Percentiles rank a stretch among this genome's conserved stretches.
Conservation (phyloP, 1,139 yeast genomes). For the Hansenula anomala region DNA sequence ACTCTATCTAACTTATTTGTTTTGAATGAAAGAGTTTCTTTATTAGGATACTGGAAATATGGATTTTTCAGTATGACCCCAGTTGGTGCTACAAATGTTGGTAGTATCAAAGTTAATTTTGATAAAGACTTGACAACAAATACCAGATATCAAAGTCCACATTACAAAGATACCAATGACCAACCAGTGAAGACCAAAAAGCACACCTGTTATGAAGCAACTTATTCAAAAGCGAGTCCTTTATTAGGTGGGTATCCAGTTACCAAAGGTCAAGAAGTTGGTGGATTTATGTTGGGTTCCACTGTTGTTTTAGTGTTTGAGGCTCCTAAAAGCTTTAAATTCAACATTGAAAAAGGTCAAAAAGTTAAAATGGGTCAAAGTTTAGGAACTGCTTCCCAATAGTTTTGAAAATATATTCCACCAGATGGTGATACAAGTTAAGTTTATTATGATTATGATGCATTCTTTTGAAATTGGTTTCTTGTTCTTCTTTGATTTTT, state of each 20-base stretch:
- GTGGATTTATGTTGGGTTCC: slow-evolving; percentile 94
- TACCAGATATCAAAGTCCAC: slow-evolving; percentile 51
- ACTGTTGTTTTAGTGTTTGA: slow-evolving; percentile 96
- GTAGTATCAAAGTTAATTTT: slow-evolving; percentile 86
- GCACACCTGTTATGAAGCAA: slow-evolving; percentile 91
- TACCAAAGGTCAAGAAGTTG: slow-evolving; percentile 90
- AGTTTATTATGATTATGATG: not conserved
- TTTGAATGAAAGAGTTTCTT: slow-evolving; percentile 90
- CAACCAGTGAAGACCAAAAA: slow-evolving; percentile 41
- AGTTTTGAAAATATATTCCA: not conserved
- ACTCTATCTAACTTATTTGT: slow-evolving; percentile 85
- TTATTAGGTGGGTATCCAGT: slow-evolving; percentile 87
- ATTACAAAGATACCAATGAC: slow-evolving; percentile 20
- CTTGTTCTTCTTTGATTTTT: not conserved
- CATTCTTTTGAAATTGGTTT: not conserved
- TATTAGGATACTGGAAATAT: slow-evolving; percentile 92
- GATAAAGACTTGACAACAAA: slow-evolving; percentile 90
- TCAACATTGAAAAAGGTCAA: slow-evolving; percentile 66
- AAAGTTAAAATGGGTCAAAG: slow-evolving; percentile 82
- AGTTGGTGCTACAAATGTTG: slow-evolving; percentile 98
- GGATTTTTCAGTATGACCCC: slow-evolving; percentile 99
- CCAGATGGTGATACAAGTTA: too few relatives aligned
- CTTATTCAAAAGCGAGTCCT: slow-evolving; percentile 75
- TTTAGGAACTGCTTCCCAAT: slow-evolving; percentile 47
- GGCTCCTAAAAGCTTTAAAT: slow-evolving; percentile 79